Evolutionary conservation across 331 rosid genomes (phyloP).

Genomic region (Pyracantha coccinea): DNA sequence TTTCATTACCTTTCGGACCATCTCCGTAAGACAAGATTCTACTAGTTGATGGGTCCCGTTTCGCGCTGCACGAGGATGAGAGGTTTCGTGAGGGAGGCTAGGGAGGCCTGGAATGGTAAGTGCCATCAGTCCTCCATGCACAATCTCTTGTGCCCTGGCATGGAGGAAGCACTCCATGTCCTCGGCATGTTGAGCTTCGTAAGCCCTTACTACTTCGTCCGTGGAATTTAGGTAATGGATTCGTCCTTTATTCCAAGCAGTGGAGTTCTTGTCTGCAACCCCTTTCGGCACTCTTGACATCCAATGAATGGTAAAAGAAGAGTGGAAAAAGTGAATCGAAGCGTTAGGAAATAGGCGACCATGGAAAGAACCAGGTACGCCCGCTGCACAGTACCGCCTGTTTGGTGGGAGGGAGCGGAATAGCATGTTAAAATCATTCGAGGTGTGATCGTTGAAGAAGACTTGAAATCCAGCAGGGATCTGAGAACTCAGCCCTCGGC

Average conservation of each 20-base stretch:
- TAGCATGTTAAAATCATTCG: conserved; percentile 1
- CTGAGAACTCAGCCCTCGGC: not conserved
- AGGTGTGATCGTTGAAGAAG: not conserved
- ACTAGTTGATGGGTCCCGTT: not conserved
- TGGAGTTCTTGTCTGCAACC: not conserved
- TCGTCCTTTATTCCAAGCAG: not conserved
- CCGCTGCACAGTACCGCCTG: not conserved
- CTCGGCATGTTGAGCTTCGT: not conserved
- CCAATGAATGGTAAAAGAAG: not conserved
- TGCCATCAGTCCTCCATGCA: not conserved
- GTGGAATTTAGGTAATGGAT: not conserved
- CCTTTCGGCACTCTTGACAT: not conserved
- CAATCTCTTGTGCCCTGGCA: conserved; percentile 7
- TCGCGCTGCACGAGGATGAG: not conserved
- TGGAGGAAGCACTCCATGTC: conserved; percentile 3
- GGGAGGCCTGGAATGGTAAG: not conserved
- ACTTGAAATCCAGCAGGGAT: not conserved
- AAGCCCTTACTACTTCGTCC: not conserved
- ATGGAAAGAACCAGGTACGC: not conserved
- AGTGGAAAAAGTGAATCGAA: not conserved
- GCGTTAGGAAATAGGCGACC: not conserved
- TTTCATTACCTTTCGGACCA: not conserved
- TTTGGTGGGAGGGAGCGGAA: not conserved
- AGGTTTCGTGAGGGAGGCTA: not conserved
- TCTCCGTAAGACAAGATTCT: not conserved